Conservation (phyloP, 805 yeast species). For the Yueomyces sinensis region DNA sequence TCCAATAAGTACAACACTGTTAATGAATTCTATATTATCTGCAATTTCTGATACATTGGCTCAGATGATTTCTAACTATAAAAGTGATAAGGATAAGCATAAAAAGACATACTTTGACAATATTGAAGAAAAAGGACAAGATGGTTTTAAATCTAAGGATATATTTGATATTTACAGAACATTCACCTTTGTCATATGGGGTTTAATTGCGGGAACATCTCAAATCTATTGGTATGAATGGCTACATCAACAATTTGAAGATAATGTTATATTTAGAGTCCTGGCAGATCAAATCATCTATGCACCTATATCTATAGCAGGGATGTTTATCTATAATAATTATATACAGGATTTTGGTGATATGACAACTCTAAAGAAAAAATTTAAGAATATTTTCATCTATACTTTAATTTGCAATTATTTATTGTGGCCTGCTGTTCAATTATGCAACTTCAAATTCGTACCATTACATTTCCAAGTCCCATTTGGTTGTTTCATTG, state of each 20-base stretch:
- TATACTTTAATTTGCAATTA: background rate
- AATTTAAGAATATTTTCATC: background rate
- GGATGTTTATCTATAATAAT: background rate
- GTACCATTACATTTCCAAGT: background rate
- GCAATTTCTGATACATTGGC: background rate
- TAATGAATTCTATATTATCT: background rate
- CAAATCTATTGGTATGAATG: background rate
- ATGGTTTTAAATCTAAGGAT: background rate
- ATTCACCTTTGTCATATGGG: background rate
- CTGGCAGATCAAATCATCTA: background rate
- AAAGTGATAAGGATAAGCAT: background rate
- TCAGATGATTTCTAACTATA: background rate
- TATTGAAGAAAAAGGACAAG: background rate
- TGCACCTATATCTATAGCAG: background rate
- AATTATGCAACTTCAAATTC: background rate
- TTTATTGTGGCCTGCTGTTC: background rate
- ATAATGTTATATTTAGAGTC: background rate
- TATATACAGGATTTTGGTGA: background rate
- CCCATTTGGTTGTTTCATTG: background rate
- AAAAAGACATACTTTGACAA: background rate
- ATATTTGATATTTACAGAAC: background rate
- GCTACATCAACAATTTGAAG: background rate
- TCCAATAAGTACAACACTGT: background rate
- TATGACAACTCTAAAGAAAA: background rate
- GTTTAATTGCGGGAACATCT: background rate